These are phyloP conservation scores for Rhodotorula sp. DNA, from an alignment of 1,284 basidiomycete species.

Conservation along the genomic window DNA sequence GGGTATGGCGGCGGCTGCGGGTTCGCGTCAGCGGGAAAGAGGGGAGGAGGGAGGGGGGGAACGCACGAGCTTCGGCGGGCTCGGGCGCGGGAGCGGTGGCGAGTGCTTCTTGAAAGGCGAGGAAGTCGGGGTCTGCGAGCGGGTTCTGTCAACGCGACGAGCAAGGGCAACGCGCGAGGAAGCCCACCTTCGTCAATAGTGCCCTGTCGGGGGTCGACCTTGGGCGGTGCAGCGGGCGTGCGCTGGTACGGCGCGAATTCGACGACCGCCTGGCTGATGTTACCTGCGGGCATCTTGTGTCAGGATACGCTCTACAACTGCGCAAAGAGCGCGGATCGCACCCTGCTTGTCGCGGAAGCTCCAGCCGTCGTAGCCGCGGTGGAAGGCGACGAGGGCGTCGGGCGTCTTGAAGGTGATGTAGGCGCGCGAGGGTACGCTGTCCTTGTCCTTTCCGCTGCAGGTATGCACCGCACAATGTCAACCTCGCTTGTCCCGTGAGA, in stretches of 20 bases:
- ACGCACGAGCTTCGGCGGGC: slow-evolving; percentile 65
- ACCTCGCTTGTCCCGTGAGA: not conserved
- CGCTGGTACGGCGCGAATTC: slow-evolving; percentile 95
- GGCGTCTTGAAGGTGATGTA: slow-evolving; percentile 85
- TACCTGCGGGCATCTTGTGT: slow-evolving; percentile 59
- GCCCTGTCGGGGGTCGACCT: slow-evolving; percentile 66
- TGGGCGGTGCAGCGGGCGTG: slow-evolving; percentile 71
- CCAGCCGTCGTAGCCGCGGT: slow-evolving; percentile 86
- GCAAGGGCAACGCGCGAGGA: not conserved
- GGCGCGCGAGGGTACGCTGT: slow-evolving; percentile 80
- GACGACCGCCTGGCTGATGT: slow-evolving; percentile 82
- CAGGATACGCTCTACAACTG: not conserved
- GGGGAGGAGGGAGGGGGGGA: not conserved
- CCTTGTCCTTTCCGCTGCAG: slow-evolving; percentile 60
- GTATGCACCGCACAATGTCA: not conserved
- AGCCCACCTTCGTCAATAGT: slow-evolving; percentile 73
- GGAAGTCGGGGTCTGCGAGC: slow-evolving; percentile 32
- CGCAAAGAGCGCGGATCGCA: slow-evolving; percentile 47
- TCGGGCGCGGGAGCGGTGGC: slow-evolving; percentile 57
- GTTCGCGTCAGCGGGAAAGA: not conserved
- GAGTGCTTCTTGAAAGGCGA: slow-evolving; percentile 34
- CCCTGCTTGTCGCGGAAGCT: slow-evolving; percentile 87
- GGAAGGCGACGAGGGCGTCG: slow-evolving; percentile 72
- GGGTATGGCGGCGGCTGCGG: slow-evolving; percentile 56
- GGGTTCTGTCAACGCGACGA: not conserved